Base-by-base conservation (phyloP, 2,329 filamentous ascomycete species). In the Fusarium sp. region DNA sequence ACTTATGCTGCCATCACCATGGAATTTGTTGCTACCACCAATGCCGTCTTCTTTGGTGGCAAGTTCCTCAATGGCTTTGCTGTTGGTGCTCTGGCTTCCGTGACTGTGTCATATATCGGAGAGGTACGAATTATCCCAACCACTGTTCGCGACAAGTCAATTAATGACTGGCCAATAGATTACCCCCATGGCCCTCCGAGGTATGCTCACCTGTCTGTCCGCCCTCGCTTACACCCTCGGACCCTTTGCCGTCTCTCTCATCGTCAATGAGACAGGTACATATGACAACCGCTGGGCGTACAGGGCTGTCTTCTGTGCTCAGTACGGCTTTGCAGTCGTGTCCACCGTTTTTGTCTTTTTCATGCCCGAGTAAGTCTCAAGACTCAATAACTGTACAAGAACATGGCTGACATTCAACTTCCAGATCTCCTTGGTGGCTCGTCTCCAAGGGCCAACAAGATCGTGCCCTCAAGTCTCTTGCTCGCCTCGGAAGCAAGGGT, bases 51-150 rank as follows among this genome's bases (percentile, higher is more conserved):
- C 77, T 85, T 84, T 63, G 77, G 80, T 29, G 83, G 83, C 17
- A 85, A 85, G 67, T 83, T 84, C 63, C 65, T 85, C 40, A 84
- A 85, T 57, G 84, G 83, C 1, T 83, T 85, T 63, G 80, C 81
- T 0, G 77, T 79, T 29, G 79, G 79, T 44, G 73, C 75, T 14
- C 69, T 80, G 12, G 71, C 67, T 0, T 75, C 78, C 0, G 77
- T 80, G 6, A 76, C 75, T 1, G 77, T 80, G 10, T 78, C 77
- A 9, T 81, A 81, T 67, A 77, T 80, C 31, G 79, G 79, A 63
- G 80, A 81, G 76, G 79, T 80, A 60, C 44, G 75, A 27, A 31
- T 24, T 20, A 12, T 16, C 11, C 17, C 31, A 33, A 29, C 10
- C 2, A 24, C 8, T 29, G 6, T n/a, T 17, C 4, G 24, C 31